A percentile compares a stretch with the other conserved stretches of the same genome.
Evolutionary conservation across 2,329 filamentous ascomycete genomes (phyloP).

Genomic region (Colletotrichum phormii): DNA sequence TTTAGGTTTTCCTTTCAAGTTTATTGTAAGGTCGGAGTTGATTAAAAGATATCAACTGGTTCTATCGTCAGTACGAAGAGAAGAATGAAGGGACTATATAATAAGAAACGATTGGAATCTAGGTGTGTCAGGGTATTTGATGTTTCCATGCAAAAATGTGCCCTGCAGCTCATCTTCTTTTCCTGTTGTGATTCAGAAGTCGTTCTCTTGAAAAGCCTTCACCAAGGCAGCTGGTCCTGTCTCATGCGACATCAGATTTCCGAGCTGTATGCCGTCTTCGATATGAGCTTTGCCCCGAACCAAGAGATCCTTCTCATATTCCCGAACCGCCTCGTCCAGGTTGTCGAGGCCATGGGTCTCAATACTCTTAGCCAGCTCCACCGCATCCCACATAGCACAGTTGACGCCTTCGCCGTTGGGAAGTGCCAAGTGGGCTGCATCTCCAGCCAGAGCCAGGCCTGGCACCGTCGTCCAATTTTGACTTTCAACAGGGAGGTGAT

Average conservation of each 20-base stretch:
- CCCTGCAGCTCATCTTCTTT: too few species aligned
- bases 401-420: constrained; percentile 63
- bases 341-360: neutral
- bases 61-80: too few species aligned
- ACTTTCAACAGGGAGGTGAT: neutral
- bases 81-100: too few species aligned
- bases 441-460: constrained; percentile 60
- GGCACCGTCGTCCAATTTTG: constrained; percentile 48
- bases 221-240: neutral
- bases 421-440: constrained; percentile 60
- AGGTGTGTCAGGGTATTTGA: too few species aligned
- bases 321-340: neutral
- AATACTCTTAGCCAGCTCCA: constrained; percentile 48
- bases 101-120: too few species aligned
- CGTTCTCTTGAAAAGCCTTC: neutral
- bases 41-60: too few species aligned
- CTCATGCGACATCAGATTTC: neutral
- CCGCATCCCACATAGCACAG: constrained; percentile 56
- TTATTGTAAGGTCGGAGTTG: too few species aligned
- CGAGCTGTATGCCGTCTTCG: neutral
- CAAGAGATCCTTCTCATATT: neutral
- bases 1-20: too few species aligned
- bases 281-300: neutral
- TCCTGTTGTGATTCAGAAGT: neutral
- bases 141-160: too few species aligned